phyloP scores from a whole-genome alignment of 2,329 filamentous ascomycete species.

The Diaporthe ilicicola region DNA sequence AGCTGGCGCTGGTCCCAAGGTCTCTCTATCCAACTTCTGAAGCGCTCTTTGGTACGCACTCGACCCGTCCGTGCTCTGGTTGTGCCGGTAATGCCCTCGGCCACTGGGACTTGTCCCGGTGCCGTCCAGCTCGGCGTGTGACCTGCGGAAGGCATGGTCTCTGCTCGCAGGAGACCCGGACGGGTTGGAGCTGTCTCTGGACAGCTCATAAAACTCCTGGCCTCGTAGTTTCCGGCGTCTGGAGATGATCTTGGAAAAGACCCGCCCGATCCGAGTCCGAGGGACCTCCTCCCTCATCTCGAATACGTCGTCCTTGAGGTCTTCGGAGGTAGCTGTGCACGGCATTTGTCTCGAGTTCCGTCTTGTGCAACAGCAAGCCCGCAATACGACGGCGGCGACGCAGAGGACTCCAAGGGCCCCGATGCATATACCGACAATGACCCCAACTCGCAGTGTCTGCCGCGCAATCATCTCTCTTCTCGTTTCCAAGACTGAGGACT shows the following conservation, averaged over 20 bases:
- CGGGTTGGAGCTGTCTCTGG: slow-evolving; percentile 42
- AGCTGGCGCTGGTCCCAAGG: slow-evolving; percentile 58
- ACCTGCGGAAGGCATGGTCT: slow-evolving; percentile 56
- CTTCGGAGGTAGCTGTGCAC: slow-evolving; percentile 1
- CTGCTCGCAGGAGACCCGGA: slow-evolving; percentile 46
- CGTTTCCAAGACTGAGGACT: slow-evolving; percentile 7
- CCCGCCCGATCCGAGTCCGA: slow-evolving; percentile 19
- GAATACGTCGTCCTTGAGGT: slow-evolving; percentile 21
- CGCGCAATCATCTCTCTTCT: slow-evolving; percentile 18
- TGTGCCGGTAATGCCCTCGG: slow-evolving; percentile 47
- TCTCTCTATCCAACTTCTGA: slow-evolving; percentile 59
- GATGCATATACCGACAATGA: slow-evolving; percentile 19
- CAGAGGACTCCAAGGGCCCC: slow-evolving; percentile 22
- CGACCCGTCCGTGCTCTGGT: slow-evolving; percentile 48
- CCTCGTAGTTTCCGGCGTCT: slow-evolving; percentile 37
- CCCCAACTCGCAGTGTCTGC: slow-evolving; percentile 18
- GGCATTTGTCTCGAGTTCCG: not conserved
- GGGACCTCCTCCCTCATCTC: slow-evolving; percentile 4
- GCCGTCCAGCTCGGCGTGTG: slow-evolving; percentile 60
- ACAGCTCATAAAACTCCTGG: slow-evolving; percentile 52
- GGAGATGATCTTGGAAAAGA: slow-evolving; percentile 28
- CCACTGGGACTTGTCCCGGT: slow-evolving; percentile 44
- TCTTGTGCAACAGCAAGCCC: slow-evolving; percentile 2
- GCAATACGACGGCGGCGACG: slow-evolving; percentile 17
- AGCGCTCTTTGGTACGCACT: slow-evolving; percentile 61